Evolutionary conservation across 139 green algal species (phyloP).

Genomic region (Chlorella sp.): DNA sequence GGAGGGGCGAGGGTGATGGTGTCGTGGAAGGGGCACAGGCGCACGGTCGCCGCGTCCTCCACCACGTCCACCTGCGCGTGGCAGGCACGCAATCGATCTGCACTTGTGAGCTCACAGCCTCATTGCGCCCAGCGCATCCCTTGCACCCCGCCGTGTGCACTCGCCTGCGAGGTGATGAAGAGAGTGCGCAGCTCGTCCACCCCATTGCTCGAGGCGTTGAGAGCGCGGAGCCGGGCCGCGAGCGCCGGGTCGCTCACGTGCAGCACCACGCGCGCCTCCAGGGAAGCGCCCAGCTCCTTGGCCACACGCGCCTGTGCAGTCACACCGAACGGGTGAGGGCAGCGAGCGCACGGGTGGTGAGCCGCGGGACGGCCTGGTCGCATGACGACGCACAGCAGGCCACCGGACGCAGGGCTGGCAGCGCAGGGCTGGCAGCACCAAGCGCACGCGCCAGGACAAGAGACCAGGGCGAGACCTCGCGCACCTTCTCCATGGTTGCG

Average conservation of each 20-base stretch:
- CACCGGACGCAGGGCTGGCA: too few relatives aligned
- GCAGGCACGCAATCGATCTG: neutral
- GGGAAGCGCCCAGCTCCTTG: constrained; percentile 9
- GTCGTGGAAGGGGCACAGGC: neutral
- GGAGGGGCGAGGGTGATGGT: neutral
- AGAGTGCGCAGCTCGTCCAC: constrained; percentile 78
- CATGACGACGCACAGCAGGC: too few relatives aligned
- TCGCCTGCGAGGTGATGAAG: constrained; percentile 70
- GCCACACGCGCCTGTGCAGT: neutral
- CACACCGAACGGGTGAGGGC: neutral
- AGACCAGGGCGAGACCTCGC: too few relatives aligned
- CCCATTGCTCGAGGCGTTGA: constrained; percentile 54
- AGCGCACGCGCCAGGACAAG: too few relatives aligned
- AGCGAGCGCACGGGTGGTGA: too few relatives aligned
- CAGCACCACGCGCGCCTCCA: constrained; percentile 56
- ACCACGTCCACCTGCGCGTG: constrained; percentile 18
- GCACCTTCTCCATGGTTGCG: constrained; percentile 2
- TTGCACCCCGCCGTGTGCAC: constrained; percentile 2
- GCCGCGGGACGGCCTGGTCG: too few relatives aligned
- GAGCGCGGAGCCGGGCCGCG: constrained; percentile 31
- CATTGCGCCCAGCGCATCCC: neutral
- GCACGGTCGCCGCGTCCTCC: neutral
- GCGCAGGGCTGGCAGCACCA: too few relatives aligned
- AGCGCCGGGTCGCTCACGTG: constrained; percentile 50
- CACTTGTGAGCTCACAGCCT: neutral